These are phyloP conservation scores for Tylopilus felleus DNA, from an alignment of 768 basidiomycete genomes.

Conservation along the genomic window DNA sequence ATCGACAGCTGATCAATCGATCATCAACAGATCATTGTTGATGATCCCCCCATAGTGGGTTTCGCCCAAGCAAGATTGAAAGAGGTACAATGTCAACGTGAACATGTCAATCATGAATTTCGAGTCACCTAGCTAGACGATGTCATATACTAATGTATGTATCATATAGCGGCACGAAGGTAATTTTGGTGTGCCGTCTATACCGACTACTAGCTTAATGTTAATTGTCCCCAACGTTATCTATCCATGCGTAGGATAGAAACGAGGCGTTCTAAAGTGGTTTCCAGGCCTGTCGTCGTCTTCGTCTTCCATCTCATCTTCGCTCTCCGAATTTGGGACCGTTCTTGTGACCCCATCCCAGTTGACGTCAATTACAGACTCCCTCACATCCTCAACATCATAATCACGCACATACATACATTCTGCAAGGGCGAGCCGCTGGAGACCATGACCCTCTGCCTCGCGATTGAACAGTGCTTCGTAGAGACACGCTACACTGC, in stretches of 20 bases:
- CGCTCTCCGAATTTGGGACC: not conserved
- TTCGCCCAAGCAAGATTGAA: not conserved
- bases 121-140: too few species aligned
- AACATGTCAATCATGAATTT: too few species aligned
- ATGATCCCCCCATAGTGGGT: not conserved
- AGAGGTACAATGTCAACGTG: not conserved
- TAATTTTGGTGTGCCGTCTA: not conserved
- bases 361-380: slow-evolving; percentile 8
- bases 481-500: slow-evolving; percentile 10
- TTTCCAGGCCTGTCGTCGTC: not conserved
- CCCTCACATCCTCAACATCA: slow-evolving; percentile 2
- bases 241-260: not conserved
- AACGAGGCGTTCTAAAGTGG: not conserved
- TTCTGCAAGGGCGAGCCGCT: slow-evolving; percentile 6
- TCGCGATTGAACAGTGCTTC: slow-evolving; percentile 16
- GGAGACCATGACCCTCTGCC: slow-evolving; percentile 8
- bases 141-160: not conserved
- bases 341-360: slow-evolving; percentile 18
- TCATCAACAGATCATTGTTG: not conserved
- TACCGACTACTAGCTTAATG: too few species aligned
- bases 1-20: too few species aligned
- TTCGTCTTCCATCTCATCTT: not conserved
- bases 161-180: not conserved
- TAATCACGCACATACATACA: slow-evolving; percentile 10
- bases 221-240: not conserved